Evolutionary conservation across 768 basidiomycete species (phyloP), one percentile per base, ranked within the genome.

Genomic region (Clathrus columnatus): DNA sequence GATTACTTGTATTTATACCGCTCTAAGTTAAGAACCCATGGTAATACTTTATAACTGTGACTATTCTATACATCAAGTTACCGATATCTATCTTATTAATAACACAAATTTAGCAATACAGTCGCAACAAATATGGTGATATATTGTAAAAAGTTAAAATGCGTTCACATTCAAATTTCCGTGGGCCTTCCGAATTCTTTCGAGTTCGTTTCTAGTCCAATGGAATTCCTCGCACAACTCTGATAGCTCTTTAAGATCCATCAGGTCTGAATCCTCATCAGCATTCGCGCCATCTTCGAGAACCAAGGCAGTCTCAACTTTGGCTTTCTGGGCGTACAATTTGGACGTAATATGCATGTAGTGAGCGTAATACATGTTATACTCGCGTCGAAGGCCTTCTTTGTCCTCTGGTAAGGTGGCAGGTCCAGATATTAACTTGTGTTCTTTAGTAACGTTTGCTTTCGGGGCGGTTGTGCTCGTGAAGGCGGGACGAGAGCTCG

Each of bases 321-420:
- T 54, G 24, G 53, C 53, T 20, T 46, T 43, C 43, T 54, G 53
- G 8, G 44, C 53, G 17, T 47, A 30, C 14, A 54, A 45, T n/a
- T 54, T 54, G 44, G 43, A 54, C 20, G 53, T 54, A 41, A 54
- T 41, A 27, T 28, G 28, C 44, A 54, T 44, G 20, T 54, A 54
- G 20, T 46, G 53, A 7, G 45, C 53, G 21, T 54, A 54, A n/a
- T 41, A 28, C 23, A 28, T 46, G 30, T 46, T 17, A 26, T 54
- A 54, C n/a, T 41, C 5, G 10, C 53, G 53, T 23, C 45, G 18
- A 8, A 54, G 24, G 27, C 23, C 53, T 2, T 54, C 53, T 29
- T 54, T 54, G 27, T 47, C 45, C 5, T 41, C 23, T 7, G 53
- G 53, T 11, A 54, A 28, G 17, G 53, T 44, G 24, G 53, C 44